Evolutionary conservation across 495 filamentous ascomycete genomes (phyloP), one percentile per base, ranked within the genome.

Genomic region (Usnea hakonensis): DNA sequence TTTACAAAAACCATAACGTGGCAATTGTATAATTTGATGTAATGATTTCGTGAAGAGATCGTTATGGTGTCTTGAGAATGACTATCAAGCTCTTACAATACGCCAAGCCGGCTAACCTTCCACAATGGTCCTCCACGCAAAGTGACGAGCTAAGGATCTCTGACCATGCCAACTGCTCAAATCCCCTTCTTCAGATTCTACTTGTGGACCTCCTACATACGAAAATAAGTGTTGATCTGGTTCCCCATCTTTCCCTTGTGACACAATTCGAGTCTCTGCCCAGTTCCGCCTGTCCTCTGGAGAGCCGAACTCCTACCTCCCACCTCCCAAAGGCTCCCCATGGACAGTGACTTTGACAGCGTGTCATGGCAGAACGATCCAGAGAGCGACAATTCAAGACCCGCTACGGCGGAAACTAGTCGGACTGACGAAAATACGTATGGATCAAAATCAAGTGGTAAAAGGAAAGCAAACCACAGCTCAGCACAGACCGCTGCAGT

Each of bases 341-440:
- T 69, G 67, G 67, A 84, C 72, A 79, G 80, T 71, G 81, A 84
- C 69, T 84, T 84, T 65, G 81, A 84, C 62, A 82, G 71, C 65
- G 81, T 84, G 67, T 82, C 80, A 58, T 84, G 81, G 81, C 75
- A 77, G 58, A 79, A 83, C 58, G 67, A 69, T 40, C 69, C 72
- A n/a, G 79, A 79, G 21, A 81, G 75, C 54, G 79, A 82, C 68
- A 57, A 57, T 40, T 81, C 80, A 8, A 77, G 77, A 19, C 78
- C 81, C 1, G 78, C 73, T 14, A 80, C 76, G 9, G 75, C 78
- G 8, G 75, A 74, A 13, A 32, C 36, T 16, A 79, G 73, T 30
- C 75, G 77, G 64, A 68, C 70, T 1, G 77, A 76, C 30, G 77
- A 78, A 35, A 36, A 64, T 17, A 66, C 66, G 36, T 70, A 46